phyloP scores from a whole-genome alignment of 164 flowering plant species.

The Vitis cinerea region DNA sequence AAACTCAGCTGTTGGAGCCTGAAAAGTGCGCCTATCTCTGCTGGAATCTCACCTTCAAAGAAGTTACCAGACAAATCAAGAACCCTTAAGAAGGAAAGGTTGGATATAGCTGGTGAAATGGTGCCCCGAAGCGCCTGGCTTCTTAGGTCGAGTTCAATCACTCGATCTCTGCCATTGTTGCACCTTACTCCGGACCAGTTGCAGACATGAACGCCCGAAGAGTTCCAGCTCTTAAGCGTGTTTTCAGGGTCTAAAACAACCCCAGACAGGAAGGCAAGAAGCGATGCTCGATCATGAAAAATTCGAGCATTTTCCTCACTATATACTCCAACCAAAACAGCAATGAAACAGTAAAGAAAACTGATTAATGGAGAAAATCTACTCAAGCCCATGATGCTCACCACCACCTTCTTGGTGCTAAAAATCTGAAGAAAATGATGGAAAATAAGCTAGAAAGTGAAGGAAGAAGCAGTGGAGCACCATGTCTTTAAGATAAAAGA shows the following conservation, averaged over 20 bases:
- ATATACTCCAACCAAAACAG: constrained; percentile 13
- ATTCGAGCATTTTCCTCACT: constrained; percentile 14
- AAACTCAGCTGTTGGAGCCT: constrained; percentile 60
- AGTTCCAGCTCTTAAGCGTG: constrained; percentile 54
- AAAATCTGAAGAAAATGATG: not conserved
- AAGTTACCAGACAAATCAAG: constrained; percentile 74
- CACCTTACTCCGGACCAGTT: constrained; percentile 78
- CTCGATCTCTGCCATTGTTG: constrained; percentile 23
- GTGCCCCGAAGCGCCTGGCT: constrained; percentile 51
- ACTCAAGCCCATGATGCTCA: constrained; percentile 23
- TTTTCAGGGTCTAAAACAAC: constrained; percentile 50
- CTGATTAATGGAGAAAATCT: constrained; percentile 21
- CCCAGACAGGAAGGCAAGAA: constrained; percentile 54
- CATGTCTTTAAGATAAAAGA: not conserved
- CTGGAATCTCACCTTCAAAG: constrained; percentile 65
- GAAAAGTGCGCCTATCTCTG: constrained; percentile 49
- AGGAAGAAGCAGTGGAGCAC: not conserved
- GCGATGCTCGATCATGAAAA: constrained; percentile 40
- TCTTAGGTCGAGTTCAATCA: constrained; percentile 58
- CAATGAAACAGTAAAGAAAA: constrained; percentile 20
- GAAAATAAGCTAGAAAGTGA: not conserved
- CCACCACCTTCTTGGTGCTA: too few species aligned
- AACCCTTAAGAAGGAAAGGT: constrained; percentile 45
- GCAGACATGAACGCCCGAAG: constrained; percentile 50
- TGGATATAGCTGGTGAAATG: constrained; percentile 59